Evolutionary conservation across 2,329 filamentous ascomycete genomes (phyloP).

Genomic region (Mycosphaerella arachidis): DNA sequence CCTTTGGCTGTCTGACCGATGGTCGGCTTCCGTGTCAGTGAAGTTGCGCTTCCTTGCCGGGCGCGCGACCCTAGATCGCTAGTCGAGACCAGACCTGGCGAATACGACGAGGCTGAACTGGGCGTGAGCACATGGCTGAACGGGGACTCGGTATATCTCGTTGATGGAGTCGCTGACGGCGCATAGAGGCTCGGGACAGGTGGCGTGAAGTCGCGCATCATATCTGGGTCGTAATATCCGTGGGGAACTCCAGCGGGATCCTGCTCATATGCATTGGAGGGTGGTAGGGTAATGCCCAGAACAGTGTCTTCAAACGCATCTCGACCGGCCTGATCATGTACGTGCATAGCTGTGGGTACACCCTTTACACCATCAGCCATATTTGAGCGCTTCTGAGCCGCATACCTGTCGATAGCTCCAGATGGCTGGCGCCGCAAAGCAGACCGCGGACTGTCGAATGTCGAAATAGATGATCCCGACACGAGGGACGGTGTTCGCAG

Average conservation of each 20-base stretch:
- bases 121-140: slow-evolving; percentile 76
- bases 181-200: slow-evolving; percentile 42
- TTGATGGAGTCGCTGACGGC: slow-evolving; percentile 68
- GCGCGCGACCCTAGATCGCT: slow-evolving; percentile 42
- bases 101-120: slow-evolving; percentile 72
- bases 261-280: slow-evolving; percentile 3
- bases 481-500: slow-evolving; percentile 46
- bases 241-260: background rate
- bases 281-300: slow-evolving; percentile 25
- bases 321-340: slow-evolving; percentile 9
- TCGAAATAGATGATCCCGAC: slow-evolving; percentile 46
- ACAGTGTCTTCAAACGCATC: slow-evolving; percentile 25
- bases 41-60: slow-evolving; percentile 51
- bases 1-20: slow-evolving; percentile 52
- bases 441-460: slow-evolving; percentile 43
- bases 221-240: slow-evolving; percentile 5
- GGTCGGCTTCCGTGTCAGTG: slow-evolving; percentile 49
- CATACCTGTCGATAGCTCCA: slow-evolving; percentile 38
- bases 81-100: slow-evolving; percentile 55
- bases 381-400: slow-evolving; percentile 23
- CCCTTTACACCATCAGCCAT: slow-evolving; percentile 33
- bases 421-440: slow-evolving; percentile 44
- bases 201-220: slow-evolving; percentile 20
- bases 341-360: slow-evolving; percentile 17
- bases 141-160: slow-evolving; percentile 68